Evolutionary conservation across 257 asterid species (phyloP), one percentile per base, ranked within the genome.

Genomic region (Cynanchum wilfordii): DNA sequence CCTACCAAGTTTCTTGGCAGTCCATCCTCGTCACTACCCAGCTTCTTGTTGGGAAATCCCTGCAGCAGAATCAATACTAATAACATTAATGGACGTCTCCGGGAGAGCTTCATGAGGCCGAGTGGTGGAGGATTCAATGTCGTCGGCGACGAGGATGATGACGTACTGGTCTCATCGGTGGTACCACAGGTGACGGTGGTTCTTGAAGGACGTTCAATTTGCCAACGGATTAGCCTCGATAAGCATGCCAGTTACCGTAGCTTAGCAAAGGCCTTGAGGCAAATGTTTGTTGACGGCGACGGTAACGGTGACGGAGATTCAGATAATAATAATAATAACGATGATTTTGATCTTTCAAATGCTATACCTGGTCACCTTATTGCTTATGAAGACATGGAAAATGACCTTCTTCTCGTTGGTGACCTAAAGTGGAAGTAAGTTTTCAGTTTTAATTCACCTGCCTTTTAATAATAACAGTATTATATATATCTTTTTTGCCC

Each of bases 381-480:
- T 77, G 97, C 97, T 22, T 90, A 90, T 57, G 93, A 90, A 71
- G 97, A 90, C 70, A 89, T 87, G 85, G 96, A 90, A 73, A 87
- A 87, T 79, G 97, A 90, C 84, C 96, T 90, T 44, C 97, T 90
- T 57, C 87, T 90, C 56, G 96, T 81, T 55, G 95, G 96, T 71
- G 96, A 90, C 78, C 92, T 90, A n/a, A 84, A 84, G 33, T 90
- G 96, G 96, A 86, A 85, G 96, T 88, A 80, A 86, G 88, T 40
- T 7, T 7, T 42, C 47, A 38, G 8, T 38, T 38, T 38, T 20
- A 19, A 3, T 29, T 60, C 10, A 1, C 1, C 2, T 44, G 58
- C 1, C 22, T 29, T 33, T 25, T n/a, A 16, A 38, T 4, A 38
- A 1, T 38, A 38, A 0, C 1, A 3, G 3, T 1, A 36, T 36